Base-by-base conservation (phyloP, 805 yeast genomes). In the Metschnikowia cubensis region DNA sequence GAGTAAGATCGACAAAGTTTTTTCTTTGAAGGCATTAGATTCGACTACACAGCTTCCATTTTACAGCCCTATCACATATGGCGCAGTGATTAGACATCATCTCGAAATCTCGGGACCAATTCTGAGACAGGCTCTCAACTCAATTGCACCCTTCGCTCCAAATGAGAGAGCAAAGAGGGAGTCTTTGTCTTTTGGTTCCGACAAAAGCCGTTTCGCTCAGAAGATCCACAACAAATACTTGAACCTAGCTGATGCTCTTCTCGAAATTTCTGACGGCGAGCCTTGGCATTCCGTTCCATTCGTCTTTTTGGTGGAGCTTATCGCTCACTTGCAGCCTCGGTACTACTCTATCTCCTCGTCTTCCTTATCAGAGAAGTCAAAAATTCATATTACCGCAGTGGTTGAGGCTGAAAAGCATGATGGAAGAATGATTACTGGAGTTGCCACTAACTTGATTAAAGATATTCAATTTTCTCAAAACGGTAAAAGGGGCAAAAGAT, bases 341-440 rank as follows among this genome's bases (percentile, higher is more conserved):
- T 92, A 89, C 73, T 92, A 92, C 71, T 92, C 98, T 20, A 92
- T 92, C 58, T 91, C 97, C 2, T 91, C 97, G 1, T 89, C 97
- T 4, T 84, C 95, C 1, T 68, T 82, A 47, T 77, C 83, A 50
- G 94, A 89, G 62, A 89, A 89, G 65, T 77, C 83, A 47, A 77
- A 79, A 17, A 78, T 91, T 51, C 89, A 89, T 58, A 76, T 91
- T 52, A 94, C 98, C 17, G 96, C 97, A 2, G 95, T 91, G 47
- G 97, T 92, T 39, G 98, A 94, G 73, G 80, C 83, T 44, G 78
- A 76, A 48, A 53, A 58, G 6, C 58, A 57, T 15, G 63, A 56
- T 32, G 66, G 59, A 22, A 67, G 57, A 22, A 44, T 58, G n/a
- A 77, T 85, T 40, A 77, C 85, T 35, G 98, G 98, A 67, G 97